A percentile compares a stretch with the other conserved stretches of the same genome.
These are phyloP conservation scores for Yarrowia sp. DNA, from an alignment of 805 yeast genomes.

Conservation along the genomic window DNA sequence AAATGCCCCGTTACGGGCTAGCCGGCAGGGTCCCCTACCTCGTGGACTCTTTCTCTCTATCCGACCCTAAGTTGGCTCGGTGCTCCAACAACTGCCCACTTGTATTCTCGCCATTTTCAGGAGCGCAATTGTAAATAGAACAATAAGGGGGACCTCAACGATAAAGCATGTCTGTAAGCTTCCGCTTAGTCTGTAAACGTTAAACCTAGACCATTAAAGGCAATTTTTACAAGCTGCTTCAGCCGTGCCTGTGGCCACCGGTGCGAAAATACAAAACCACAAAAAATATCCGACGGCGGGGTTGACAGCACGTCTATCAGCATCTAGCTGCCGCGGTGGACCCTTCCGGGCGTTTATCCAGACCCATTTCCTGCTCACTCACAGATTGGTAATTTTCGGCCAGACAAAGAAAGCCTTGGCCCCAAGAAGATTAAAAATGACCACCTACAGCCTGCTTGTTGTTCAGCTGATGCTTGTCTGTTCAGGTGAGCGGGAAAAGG, in stretches of 20 bases:
- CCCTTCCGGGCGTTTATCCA: background rate
- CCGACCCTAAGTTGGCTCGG: conserved; percentile 16
- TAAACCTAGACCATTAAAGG: conserved; percentile 15
- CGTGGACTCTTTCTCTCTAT: conserved; percentile 1
- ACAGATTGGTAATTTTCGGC: background rate
- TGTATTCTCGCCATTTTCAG: conserved; percentile 17
- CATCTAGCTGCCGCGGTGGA: conserved; percentile 2
- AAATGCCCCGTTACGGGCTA: background rate
- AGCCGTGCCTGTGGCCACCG: conserved; percentile 21
- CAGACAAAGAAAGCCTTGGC: background rate
- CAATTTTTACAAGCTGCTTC: conserved; percentile 11
- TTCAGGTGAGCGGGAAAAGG: background rate
- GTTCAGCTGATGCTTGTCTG: background rate
- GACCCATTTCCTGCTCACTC: background rate
- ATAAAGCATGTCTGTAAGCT: conserved; percentile 10
- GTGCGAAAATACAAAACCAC: background rate
- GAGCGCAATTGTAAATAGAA: background rate
- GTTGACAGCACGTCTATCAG: background rate
- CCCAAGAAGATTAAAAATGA: background rate
- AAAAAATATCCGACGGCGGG: background rate
- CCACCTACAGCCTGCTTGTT: background rate
- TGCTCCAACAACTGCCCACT: conserved; percentile 2
- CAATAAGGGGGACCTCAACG: conserved; percentile 7
- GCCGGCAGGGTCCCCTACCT: conserved; percentile 4
- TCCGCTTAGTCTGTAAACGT: conserved; percentile 14